phyloP scores from a whole-genome alignment of 768 basidiomycete species.

The Lactifluus rugatus region DNA sequence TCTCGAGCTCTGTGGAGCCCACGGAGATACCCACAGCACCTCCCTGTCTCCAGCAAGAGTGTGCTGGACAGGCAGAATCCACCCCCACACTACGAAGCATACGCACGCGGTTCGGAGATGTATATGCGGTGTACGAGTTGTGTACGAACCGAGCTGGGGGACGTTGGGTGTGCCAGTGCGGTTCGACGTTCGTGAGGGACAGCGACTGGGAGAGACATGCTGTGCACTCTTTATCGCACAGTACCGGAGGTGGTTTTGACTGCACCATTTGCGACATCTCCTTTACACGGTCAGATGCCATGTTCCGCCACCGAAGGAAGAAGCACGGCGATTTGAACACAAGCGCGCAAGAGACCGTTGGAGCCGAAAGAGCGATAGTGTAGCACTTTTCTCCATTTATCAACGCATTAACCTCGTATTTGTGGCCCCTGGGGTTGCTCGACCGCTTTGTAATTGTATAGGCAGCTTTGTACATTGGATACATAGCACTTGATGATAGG shows the following conservation, averaged over 20 bases:
- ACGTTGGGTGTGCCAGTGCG: conserved; percentile 15
- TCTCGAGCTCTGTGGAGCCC: background rate
- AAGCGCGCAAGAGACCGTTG: background rate
- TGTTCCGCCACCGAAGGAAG: conserved; percentile 14
- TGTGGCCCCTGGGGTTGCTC: background rate
- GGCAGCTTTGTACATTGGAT: background rate
- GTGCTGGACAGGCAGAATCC: background rate
- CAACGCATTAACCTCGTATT: background rate
- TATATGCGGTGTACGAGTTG: conserved; percentile 3
- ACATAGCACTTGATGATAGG: background rate
- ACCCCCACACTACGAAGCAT: conserved; percentile 7
- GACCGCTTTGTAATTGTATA: background rate
- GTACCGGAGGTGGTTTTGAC: conserved; percentile 8
- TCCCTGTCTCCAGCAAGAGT: background rate
- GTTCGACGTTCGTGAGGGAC: conserved; percentile 10
- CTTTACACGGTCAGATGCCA: conserved; percentile 13
- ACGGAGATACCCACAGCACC: background rate
- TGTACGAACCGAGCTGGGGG: background rate
- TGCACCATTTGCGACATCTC: conserved; percentile 14
- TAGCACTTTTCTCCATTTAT: background rate
- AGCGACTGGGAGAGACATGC: conserved; percentile 17
- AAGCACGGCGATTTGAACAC: conserved; percentile 6
- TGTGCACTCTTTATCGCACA: conserved; percentile 8
- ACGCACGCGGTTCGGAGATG: conserved; percentile 8
- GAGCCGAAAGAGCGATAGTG: background rate